Base-by-base conservation (phyloP, 2,329 filamentous ascomycete species). In the Pseudogymnoascus sp. region DNA sequence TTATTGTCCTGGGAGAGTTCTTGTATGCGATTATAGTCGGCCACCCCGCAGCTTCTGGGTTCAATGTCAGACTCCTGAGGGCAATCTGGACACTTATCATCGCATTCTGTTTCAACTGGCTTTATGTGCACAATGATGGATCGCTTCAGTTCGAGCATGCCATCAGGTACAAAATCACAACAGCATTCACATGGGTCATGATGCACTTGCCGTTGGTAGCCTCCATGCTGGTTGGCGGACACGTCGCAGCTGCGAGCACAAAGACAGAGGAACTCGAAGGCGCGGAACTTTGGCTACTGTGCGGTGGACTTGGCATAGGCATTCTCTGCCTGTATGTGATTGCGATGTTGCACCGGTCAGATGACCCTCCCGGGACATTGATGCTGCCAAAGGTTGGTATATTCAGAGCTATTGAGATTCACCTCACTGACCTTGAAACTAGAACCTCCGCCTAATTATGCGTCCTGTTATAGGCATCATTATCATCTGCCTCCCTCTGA, bases 1-100 rank as follows among this genome's bases (percentile, higher is more conserved):
- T 81, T 65, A 80, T 81, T 62, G 79, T 79, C n/a, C 75, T 81
- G 0, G 79, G 78, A 60, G 79, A 81, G 64, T 81, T 80, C 65
- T 72, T 81, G 14, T 80, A 80, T 64, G 75, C 75, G 63, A 78
- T 81, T 55, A 73, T 81, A 38, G 78, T 81, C 9, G 78, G 77
- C 3, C 76, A 77, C 28, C 77, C 78, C 45, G 77, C 79, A 1
- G 79, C 76, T 6, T 70, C 77, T 12, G 79, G 79, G 0, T 69
- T 81, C 45, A 80, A 78, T 23, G 59, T 73, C 1, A 73, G 76
- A 3, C 76, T 79, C 59, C 70, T 74, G 8, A 78, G 78, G 59
- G 79, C 79, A 3, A 73, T 79, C n/a, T 80, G 78, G 70, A 80
- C 78, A 1, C 71, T 81, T 4, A 68, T 80, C 31, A 79, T 81